A percentile compares a stretch with the other conserved stretches of the same genome.
Conservation (phyloP, 805 yeast species). For the Clavispora phyllophila region DNA sequence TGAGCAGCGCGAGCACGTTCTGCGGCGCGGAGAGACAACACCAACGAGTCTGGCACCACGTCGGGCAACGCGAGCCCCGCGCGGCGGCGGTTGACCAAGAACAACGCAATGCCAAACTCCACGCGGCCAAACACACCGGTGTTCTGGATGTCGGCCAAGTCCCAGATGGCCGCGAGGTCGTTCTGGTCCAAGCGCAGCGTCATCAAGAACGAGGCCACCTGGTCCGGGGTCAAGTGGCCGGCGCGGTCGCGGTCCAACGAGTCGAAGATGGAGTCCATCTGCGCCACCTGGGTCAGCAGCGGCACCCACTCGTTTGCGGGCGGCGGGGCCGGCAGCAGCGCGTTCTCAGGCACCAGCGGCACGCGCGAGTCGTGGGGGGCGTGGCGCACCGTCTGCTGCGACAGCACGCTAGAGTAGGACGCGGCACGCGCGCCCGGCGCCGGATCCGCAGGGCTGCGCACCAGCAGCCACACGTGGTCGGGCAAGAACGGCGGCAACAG, state of each 20-base stretch:
- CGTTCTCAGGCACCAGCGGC: conserved; percentile 5
- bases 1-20: no score
- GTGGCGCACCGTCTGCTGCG: conserved; percentile 33
- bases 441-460: conserved; percentile 27
- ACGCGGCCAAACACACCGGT: conserved; percentile 72
- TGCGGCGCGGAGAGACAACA: conserved; percentile 32
- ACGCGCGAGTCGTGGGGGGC: conserved; percentile 6
- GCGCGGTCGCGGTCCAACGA: conserved; percentile 61
- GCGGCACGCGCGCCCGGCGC: conserved; percentile 27
- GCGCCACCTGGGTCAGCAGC: conserved; percentile 62
- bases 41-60: conserved; percentile 63
- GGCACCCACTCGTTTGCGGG: conserved; percentile 61
- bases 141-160: conserved; percentile 83
- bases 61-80: conserved; percentile 77
- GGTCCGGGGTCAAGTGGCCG: conserved; percentile 67
- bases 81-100: conserved; percentile 77
- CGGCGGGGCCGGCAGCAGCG: conserved; percentile 14
- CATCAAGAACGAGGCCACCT: conserved; percentile 84
- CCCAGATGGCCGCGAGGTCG: conserved; percentile 88
- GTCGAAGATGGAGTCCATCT: conserved; percentile 75
- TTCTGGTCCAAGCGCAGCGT: conserved; percentile 84
- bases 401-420: conserved; percentile 26
- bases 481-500: conserved; percentile 47
- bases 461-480: conserved; percentile 38
- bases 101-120: conserved; percentile 93